Evolutionary conservation across 2,329 filamentous ascomycete species (phyloP), one percentile per base, ranked within the genome.

Genomic region (Aspergillus sp.): DNA sequence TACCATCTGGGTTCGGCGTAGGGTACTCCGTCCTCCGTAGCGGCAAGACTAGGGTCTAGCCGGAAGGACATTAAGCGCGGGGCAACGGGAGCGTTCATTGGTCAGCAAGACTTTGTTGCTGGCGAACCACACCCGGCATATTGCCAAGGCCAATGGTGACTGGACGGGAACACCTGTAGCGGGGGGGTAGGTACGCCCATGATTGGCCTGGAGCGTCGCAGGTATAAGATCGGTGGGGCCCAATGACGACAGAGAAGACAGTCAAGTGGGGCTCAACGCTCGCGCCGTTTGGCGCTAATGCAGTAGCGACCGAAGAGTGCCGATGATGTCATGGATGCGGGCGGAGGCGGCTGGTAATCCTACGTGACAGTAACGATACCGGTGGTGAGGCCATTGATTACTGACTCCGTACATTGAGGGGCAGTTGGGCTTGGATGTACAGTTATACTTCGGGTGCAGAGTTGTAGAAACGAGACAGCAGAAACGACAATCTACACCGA

Each of bases 181-280:
- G 46, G 50, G 49, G 33, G 48, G 42, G 28, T 27, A 10, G 10
- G 34, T 2, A 28, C 33, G 12, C 7, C 7, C 29, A 3, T 45
- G n/a, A 62, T 62, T 62, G 58, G 58, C n/a, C 35, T 35, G 29
- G 44, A 48, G 34, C 30, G 40, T 41, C 45, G 46, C 52, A 48
- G 48, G 48, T 57, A 59, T 55, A 39, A 58, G 59, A 63, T 61
- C 56, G 58, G 52, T 61, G 58, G 57, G 56, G 58, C 54, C 54
- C 55, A 54, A 63, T 64, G 59, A 63, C 56, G 61, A 63, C 60
- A 56, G 48, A 53, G 47, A 51, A 49, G 51, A 45, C 47, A 47
- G 34, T 38, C 32, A 47, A 44, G 45, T 45, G 58, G 57, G 52
- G 55, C 59, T 19, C 59, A 62, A 55, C 57, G 53, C 55, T 60